phyloP scores from a whole-genome alignment of 352 stramenopile genomes.

The Pilasporangium apinafurcum region DNA sequence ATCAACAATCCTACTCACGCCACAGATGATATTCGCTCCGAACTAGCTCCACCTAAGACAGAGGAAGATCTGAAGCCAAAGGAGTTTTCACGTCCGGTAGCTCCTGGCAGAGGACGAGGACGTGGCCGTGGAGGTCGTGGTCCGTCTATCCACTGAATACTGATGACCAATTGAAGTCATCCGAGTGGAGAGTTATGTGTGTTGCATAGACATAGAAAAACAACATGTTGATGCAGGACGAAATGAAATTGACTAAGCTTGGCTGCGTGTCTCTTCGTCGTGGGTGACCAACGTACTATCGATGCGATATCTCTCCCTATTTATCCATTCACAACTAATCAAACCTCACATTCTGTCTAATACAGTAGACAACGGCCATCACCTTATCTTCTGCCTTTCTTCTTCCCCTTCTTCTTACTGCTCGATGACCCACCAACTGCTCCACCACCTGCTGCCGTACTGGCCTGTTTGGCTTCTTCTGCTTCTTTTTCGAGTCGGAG shows the following conservation, averaged over 20 bases:
- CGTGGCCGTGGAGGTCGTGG: slow-evolving; percentile 49
- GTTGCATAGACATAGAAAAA: too few species aligned
- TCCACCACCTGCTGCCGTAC: slow-evolving; percentile 16
- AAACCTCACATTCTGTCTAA: too few species aligned
- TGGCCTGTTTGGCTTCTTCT: slow-evolving; percentile 43
- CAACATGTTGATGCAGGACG: too few species aligned
- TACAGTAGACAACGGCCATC: too few species aligned
- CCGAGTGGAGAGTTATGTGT: too few species aligned
- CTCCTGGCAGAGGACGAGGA: slow-evolving; percentile 51
- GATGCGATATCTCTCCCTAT: too few species aligned
- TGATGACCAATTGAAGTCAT: too few species aligned
- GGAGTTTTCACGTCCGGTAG: slow-evolving; percentile 69
- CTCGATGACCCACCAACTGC: slow-evolving; percentile 14
- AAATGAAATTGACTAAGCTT: too few species aligned
- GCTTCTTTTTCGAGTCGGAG: slow-evolving; percentile 66
- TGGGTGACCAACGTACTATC: too few species aligned
- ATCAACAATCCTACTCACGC: slow-evolving; percentile 56
- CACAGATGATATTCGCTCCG: slow-evolving; percentile 59
- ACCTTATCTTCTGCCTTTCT: slow-evolving; percentile 79
- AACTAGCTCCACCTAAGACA: slow-evolving; percentile 38
- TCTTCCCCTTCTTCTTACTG: slow-evolving; percentile 75
- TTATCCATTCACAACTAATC: too few species aligned
- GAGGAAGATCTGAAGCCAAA: slow-evolving; percentile 62
- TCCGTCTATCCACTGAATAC: too few species aligned
- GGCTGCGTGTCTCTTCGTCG: too few species aligned